These are phyloP conservation scores for Theobroma grandiflorum DNA, from an alignment of 441 rosid species.

Conservation along the genomic window DNA sequence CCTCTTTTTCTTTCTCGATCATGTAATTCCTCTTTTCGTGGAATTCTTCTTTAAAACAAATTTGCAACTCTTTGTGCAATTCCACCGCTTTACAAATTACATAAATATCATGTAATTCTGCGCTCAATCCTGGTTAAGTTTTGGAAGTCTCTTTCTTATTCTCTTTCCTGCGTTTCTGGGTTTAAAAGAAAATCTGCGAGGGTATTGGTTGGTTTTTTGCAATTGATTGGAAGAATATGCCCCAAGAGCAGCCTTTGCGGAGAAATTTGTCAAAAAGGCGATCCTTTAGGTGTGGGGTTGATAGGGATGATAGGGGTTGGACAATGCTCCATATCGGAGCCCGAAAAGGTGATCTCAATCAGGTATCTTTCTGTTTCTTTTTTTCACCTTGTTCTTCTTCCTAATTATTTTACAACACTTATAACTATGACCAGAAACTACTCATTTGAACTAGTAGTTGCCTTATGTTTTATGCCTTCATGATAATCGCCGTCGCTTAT, in stretches of 20 bases:
- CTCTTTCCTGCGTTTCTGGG: not conserved
- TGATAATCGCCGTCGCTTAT: not conserved
- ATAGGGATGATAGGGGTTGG: conserved; percentile 89
- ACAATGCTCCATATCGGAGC: conserved; percentile 83
- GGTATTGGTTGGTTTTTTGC: conserved; percentile 2
- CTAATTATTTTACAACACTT: not conserved
- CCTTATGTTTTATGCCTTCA: not conserved
- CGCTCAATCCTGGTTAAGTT: not conserved
- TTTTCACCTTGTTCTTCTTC: not conserved
- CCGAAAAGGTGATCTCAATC: conserved; percentile 77
- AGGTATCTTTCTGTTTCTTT: conserved; percentile 40
- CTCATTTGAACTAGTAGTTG: not conserved
- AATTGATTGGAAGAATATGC: conserved; percentile 40
- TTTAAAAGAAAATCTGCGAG: conserved; percentile 13
- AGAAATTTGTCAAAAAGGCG: conserved; percentile 65
- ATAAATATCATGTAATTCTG: conserved; percentile 38
- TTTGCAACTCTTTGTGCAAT: not conserved
- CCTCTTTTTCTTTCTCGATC: not conserved
- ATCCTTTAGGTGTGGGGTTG: conserved; percentile 52
- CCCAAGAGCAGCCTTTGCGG: conserved; percentile 52
- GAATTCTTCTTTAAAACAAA: not conserved
- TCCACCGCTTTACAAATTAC: not conserved
- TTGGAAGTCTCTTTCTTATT: not conserved
- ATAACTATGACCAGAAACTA: no score
- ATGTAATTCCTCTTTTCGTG: conserved; percentile 24